Base-by-base conservation (phyloP, 1,284 basidiomycete species). In the Heterobasidion occidentale region DNA sequence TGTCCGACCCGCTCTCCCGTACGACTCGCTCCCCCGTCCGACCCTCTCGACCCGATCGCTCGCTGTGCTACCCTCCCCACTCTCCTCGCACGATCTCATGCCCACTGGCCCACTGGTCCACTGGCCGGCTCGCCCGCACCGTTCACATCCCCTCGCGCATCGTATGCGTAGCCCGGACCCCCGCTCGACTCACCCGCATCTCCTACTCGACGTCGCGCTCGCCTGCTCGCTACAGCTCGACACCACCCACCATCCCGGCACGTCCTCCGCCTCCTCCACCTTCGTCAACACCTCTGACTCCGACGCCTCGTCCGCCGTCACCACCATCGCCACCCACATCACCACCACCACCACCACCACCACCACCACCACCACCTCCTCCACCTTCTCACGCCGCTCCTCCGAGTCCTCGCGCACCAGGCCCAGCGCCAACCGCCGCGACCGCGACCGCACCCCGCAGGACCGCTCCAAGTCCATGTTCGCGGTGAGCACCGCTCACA, bases 391-490 rank as follows among this genome's bases (percentile, higher is more conserved):
- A 49, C 74, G 83, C 36, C 77, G 78, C 55, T 83, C 80, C 6
- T 79, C 80, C 11, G 83, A 86, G 55, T 83, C 81, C 9, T 62
- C 73, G 14, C 76, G 76, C 58, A 78, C 78, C 0, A 68, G 77
- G 19, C 76, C 79, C 36, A 74, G 66, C 61, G 71, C 74, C 57
- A 68, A 68, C 58, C 81, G 81, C 59, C 79, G 82, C 54, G 83
- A 86, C 62, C 81, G 81, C 56, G n/a, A n/a, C n/a, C n/a, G n/a
- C n/a, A n/a, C n/a, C n/a, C n/a, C n/a, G n/a, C n/a, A n/a, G n/a
- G n/a, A n/a, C n/a, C n/a, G n/a, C n/a, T n/a, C n/a, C n/a, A n/a
- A 67, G 70, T 90, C 87, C 54, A 81, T 90, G 76, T 88, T 86
- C 47, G 80, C 84, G 33, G 74, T 81, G 17, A 72, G 79, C 12